A percentile compares a stretch with the other conserved stretches of the same genome.
These are phyloP conservation scores for Rhodamnia argentea DNA, from an alignment of 345 rosid genomes.

Conservation along the genomic window DNA sequence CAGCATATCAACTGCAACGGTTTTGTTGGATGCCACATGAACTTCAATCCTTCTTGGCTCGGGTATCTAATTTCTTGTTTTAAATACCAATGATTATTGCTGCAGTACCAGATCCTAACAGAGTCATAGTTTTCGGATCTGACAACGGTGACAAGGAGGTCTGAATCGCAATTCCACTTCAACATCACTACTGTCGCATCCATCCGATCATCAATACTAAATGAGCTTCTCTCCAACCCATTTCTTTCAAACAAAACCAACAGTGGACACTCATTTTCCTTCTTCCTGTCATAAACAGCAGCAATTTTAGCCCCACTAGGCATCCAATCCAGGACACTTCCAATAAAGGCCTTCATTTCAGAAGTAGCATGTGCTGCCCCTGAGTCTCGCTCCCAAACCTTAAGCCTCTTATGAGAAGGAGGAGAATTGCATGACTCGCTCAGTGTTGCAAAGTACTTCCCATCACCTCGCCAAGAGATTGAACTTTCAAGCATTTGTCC, in stretches of 20 bases:
- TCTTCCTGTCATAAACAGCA: constrained; percentile 52
- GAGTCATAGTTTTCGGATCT: constrained; percentile 48
- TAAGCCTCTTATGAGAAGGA: constrained; percentile 42
- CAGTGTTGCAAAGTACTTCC: constrained; percentile 70
- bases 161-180: constrained; percentile 90
- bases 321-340: constrained; percentile 88
- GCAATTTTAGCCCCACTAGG: constrained; percentile 94
- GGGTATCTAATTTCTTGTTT: constrained; percentile 72
- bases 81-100: constrained; percentile 90
- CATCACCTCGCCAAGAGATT: constrained; percentile 95
- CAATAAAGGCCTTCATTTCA: constrained; percentile 52
- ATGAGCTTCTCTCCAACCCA: constrained; percentile 76
- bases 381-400: constrained; percentile 91
- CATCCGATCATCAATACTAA: constrained; percentile 38
- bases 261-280: constrained; percentile 44
- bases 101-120: constrained; percentile 70
- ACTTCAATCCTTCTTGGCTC: constrained; percentile 47
- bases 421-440: constrained; percentile 23
- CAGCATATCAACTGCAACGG: constrained; percentile 75
- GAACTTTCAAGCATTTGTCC: constrained; percentile 23
- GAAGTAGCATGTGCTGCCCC: constrained; percentile 70
- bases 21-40: constrained; percentile 97
- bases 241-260: constrained; percentile 80
- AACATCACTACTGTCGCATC: constrained; percentile 43
- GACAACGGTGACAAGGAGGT: constrained; percentile 73